Evolutionary conservation across 2,329 filamentous ascomycete species (phyloP).

Genomic region (Pseudogymnoascus sp.): DNA sequence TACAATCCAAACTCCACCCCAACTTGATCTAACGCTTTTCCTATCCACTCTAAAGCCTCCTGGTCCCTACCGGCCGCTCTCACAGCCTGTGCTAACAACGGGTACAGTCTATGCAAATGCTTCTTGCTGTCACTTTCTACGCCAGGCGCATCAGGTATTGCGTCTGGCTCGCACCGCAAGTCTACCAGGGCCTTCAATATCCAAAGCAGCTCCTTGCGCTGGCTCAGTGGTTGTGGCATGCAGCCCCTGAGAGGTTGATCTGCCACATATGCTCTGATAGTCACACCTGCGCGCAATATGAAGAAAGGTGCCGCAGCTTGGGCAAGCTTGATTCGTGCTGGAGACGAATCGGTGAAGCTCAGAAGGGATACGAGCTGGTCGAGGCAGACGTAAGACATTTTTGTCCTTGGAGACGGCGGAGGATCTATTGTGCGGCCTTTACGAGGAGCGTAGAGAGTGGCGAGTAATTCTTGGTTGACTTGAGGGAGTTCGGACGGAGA

Average conservation of each 20-base stretch:
- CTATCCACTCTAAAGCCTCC: constrained; percentile 50
- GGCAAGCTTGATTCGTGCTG: constrained; percentile 46
- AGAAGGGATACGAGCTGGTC: constrained; percentile 71
- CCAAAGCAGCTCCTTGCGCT: constrained; percentile 71
- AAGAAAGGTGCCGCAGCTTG: constrained; percentile 73
- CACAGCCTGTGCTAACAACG: constrained; percentile 61
- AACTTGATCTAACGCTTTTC: constrained; percentile 55
- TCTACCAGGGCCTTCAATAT: constrained; percentile 60
- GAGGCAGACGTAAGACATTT: constrained; percentile 74
- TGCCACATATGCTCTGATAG: constrained; percentile 77
- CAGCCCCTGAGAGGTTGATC: constrained; percentile 85
- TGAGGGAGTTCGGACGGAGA: constrained; percentile 49
- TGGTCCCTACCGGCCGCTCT: constrained; percentile 56
- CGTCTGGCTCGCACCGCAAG: constrained; percentile 62
- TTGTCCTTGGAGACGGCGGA: constrained; percentile 55
- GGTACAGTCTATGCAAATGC: constrained; percentile 76
- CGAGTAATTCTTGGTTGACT: constrained; percentile 47
- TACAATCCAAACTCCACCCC: constrained; percentile 45
- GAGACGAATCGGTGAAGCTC: constrained; percentile 39
- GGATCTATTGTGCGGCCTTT: constrained; percentile 67
- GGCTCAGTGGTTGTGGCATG: constrained; percentile 80
- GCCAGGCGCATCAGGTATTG: constrained; percentile 53
- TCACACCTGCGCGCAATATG: constrained; percentile 72
- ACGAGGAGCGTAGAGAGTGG: constrained; percentile 56
- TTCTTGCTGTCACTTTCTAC: constrained; percentile 56